Base-by-base conservation (phyloP, 495 filamentous ascomycete genomes). In the Lepraria neglecta region DNA sequence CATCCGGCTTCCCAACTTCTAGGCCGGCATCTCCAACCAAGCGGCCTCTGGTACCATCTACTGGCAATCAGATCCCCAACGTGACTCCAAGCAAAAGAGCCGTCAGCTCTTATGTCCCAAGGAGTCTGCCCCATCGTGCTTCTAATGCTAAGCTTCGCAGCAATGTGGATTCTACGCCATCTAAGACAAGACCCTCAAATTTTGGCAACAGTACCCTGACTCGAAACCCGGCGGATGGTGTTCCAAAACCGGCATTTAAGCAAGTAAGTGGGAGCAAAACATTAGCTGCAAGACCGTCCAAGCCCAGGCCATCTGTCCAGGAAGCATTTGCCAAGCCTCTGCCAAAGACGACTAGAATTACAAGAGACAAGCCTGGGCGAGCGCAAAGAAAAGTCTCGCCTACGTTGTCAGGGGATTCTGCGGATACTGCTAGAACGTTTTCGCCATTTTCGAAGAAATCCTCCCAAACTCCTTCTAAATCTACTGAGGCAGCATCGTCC, bases 111-210 rank as follows among this genome's bases (percentile, higher is more conserved):
- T 10, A 68, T 68, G n/a, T 69, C 69, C 43, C 72, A 68, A 27
- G 56, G 57, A 58, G 63, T 68, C 5, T 58, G 60, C 33, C 57
- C 61, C 33, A 69, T 67, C 6, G 28, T 28, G 17, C 15, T 33
- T 10, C 63, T 67, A 11, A 61, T 70, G 10, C 46, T 58, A 45
- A 46, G 31, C 61, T 57, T 10, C 61, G 64, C 53, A 45, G 52
- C 50, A 43, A 66, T 1, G 57, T 82, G 63, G 72, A 74, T 14
- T 67, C 77, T 4, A 79, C 77, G 33, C 69, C 77, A 2, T 69
- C 80, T 1, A 82, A 81, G 83, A 77, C 63, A 74, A 76, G 50
- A 65, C 74, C 55, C 19, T 48, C 30, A 46, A 5, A 30, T 10
- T 42, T 15, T 7, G 75, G 72, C 2, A 72, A 69, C 33, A 57